Evolutionary conservation across 2,329 filamentous ascomycete genomes (phyloP), one percentile per base, ranked within the genome.

Genomic region (Talaromyces sp.): DNA sequence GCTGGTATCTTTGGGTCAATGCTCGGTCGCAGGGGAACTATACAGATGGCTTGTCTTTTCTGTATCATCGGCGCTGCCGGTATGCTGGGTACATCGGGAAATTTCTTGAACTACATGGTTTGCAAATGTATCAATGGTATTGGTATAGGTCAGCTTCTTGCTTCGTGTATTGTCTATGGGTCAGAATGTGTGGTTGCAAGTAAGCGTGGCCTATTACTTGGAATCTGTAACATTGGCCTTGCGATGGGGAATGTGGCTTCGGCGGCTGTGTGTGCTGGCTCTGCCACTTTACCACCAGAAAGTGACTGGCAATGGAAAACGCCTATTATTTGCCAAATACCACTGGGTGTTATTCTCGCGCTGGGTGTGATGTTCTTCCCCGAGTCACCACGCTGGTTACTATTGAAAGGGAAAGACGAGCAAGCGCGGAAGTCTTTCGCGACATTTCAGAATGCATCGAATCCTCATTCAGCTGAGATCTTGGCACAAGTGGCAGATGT

Each of bases 261-360:
- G 9, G 55, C 57, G 1, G 66, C 62, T 2, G 65, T 69, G 4
- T 68, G 65, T 47, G 57, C 61, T 3, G 65, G 59, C 2, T 65
- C 65, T 27, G 59, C 64, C 0, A 57, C 48, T 20, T 51, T 66
- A 4, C 54, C 62, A 20, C 41, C 61, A 1, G 30, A 24, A 0
- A 69, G 58, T 36, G 55, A 69, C 20, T 65, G 64, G 63, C 58
- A 65, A 6, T 69, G 66, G 66, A 64, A 67, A 47, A 66, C 58
- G 2, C 65, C 65, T 0, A 69, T 69, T 20, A 42, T 68, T 9
- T 66, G 65, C 16, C 66, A 69, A 44, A 67, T 69, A 16, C 66
- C 66, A 0, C 10, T 67, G 4, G 65, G 61, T 0, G 35, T 66
- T 11, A 49, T 66, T 20, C 56, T 68, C 2, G 60, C 56, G 13